Evolutionary conservation across 768 basidiomycete species (phyloP).

Genomic region (Suillus occidentalis): DNA sequence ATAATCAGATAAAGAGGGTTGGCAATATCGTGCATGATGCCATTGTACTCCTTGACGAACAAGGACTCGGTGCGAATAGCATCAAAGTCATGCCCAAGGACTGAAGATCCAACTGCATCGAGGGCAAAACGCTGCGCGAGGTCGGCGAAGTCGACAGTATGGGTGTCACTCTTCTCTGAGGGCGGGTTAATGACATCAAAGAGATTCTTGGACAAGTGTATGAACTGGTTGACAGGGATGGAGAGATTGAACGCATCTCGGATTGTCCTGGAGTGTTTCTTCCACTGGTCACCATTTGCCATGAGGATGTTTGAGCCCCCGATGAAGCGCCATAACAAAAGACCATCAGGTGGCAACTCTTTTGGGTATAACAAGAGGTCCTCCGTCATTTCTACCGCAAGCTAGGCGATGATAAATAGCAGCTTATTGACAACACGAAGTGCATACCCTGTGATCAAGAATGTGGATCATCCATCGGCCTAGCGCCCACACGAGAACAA

Average conservation of each 20-base stretch:
- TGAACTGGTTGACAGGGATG: constrained; percentile 36
- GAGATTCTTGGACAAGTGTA: constrained; percentile 31
- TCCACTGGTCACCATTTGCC: constrained; percentile 40
- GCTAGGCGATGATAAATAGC: neutral
- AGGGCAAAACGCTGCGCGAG: constrained; percentile 32
- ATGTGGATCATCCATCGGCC: constrained; percentile 44
- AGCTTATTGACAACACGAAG: neutral
- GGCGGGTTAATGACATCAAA: constrained; percentile 21
- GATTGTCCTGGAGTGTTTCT: constrained; percentile 36
- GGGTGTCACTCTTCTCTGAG: constrained; percentile 30
- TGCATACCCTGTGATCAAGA: constrained; percentile 33
- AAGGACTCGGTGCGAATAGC: constrained; percentile 33
- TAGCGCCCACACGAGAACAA: constrained; percentile 39
- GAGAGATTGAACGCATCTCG: constrained; percentile 35
- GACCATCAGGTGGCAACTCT: constrained; percentile 30
- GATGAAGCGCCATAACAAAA: constrained; percentile 38
- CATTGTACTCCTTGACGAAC: constrained; percentile 38
- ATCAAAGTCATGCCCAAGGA: constrained; percentile 39
- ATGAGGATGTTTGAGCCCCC: constrained; percentile 38
- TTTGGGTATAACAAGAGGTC: constrained; percentile 13
- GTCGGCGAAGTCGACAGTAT: constrained; percentile 28
- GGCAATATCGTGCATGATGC: constrained; percentile 37
- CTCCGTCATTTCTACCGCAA: constrained; percentile 22
- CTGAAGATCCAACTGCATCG: constrained; percentile 38
- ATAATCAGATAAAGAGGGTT: constrained; percentile 35